A percentile compares a stretch with the other conserved stretches of the same genome.
phyloP scores from a whole-genome alignment of 2,329 filamentous ascomycete genomes.

The Epichloe festucae region DNA sequence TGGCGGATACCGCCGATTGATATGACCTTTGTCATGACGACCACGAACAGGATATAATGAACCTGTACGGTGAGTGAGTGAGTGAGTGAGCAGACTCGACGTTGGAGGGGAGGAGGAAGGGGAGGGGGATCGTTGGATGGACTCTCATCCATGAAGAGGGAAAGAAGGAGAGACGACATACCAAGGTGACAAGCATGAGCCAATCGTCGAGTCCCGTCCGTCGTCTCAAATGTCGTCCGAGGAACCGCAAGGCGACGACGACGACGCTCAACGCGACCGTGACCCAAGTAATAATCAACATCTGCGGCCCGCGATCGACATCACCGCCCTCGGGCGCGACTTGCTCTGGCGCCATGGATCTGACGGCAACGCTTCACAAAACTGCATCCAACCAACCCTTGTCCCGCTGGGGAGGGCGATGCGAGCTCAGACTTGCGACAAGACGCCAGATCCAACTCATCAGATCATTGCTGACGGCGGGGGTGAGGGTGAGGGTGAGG shows the following conservation, averaged over 20 bases:
- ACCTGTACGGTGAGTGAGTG: background rate
- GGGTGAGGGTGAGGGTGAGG: background rate
- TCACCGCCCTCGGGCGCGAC: constrained; percentile 1
- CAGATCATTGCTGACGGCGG: background rate
- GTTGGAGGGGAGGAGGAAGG: too few species aligned
- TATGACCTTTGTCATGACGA: background rate
- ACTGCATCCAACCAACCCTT: background rate
- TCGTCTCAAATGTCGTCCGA: constrained; percentile 1
- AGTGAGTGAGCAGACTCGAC: too few species aligned
- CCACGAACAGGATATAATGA: constrained; percentile 1
- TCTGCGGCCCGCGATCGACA: background rate
- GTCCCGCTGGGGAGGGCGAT: background rate
- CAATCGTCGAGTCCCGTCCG: constrained; percentile 2
- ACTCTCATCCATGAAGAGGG: background rate
- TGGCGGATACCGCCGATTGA: constrained; percentile 1
- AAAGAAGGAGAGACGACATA: background rate
- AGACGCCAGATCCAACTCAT: background rate
- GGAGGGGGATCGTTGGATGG: too few species aligned
- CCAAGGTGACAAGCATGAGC: constrained; percentile 5
- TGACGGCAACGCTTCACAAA: background rate
- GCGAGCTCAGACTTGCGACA: background rate
- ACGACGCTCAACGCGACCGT: background rate
- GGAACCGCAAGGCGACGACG: constrained; percentile 1
- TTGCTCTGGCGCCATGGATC: background rate
- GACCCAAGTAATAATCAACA: constrained; percentile 1